A percentile compares a stretch with the other conserved stretches of the same genome.
These are phyloP conservation scores for Didymella keratinophila DNA, from an alignment of 2,329 filamentous ascomycete species.

Conservation along the genomic window DNA sequence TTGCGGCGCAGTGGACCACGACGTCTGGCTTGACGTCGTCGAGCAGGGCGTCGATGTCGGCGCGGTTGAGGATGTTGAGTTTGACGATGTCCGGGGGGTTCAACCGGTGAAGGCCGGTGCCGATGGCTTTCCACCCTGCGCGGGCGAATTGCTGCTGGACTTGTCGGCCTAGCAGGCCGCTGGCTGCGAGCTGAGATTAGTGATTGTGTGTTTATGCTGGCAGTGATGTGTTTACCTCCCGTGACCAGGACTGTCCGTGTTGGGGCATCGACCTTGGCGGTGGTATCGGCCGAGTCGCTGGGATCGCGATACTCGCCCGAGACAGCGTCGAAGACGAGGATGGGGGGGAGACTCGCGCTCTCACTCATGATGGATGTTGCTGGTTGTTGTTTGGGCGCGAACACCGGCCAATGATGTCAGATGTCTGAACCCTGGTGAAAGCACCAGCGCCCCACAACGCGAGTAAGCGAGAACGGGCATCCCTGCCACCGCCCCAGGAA, in stretches of 20 bases:
- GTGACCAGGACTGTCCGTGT: constrained; percentile 74
- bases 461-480: constrained; percentile 1
- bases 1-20: constrained; percentile 89
- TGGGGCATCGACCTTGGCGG: constrained; percentile 34
- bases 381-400: neutral
- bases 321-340: constrained; percentile 18
- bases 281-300: constrained; percentile 13
- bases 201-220: constrained; percentile 1
- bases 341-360: constrained; percentile 8
- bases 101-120: constrained; percentile 71
- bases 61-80: constrained; percentile 58
- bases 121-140: constrained; percentile 62
- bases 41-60: constrained; percentile 57
- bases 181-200: constrained; percentile 56
- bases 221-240: constrained; percentile 62
- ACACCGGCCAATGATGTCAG: constrained; percentile 15
- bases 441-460: neutral
- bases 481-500: constrained; percentile 17
- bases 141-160: constrained; percentile 74
- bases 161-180: constrained; percentile 82
- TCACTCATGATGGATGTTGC: constrained; percentile 6
- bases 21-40: constrained; percentile 71
- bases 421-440: constrained; percentile 11
- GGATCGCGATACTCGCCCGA: constrained; percentile 19
- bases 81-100: constrained; percentile 70